Percentiles rank a stretch among this genome's conserved stretches.
These are phyloP conservation scores for Podochytrium sp. DNA, from an alignment of 192 early-diverging fungal genomes.

Conservation along the genomic window DNA sequence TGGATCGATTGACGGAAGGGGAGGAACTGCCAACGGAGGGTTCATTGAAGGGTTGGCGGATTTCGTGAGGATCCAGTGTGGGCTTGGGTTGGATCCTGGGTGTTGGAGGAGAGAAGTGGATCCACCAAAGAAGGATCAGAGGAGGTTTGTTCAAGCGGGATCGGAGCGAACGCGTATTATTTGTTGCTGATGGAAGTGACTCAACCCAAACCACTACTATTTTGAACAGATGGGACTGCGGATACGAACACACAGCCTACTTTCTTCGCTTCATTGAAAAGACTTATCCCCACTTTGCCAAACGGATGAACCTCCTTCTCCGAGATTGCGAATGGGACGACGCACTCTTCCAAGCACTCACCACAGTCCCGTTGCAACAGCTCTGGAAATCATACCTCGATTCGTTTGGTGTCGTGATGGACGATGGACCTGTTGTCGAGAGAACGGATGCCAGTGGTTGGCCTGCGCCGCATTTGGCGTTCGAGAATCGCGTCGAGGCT, in stretches of 20 bases:
- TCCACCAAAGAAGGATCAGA: neutral
- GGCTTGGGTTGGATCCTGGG: neutral
- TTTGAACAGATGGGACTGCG: constrained; percentile 42
- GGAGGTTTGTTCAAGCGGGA: too few species aligned
- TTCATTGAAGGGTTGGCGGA: constrained; percentile 48
- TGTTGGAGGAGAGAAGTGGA: constrained; percentile 32
- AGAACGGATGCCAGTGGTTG: neutral
- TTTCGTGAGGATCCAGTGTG: constrained; percentile 28
- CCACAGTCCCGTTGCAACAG: neutral
- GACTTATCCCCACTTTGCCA: neutral
- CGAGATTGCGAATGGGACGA: constrained; percentile 27
- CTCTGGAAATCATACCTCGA: constrained; percentile 25
- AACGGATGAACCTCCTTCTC: constrained; percentile 10
- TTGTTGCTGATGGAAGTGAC: too few species aligned
- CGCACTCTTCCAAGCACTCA: neutral
- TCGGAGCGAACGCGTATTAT: too few species aligned
- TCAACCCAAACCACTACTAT: neutral
- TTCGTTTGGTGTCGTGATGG: neutral
- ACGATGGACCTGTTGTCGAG: neutral
- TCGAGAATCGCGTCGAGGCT: neutral
- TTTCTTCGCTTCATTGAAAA: constrained; percentile 36
- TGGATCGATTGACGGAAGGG: neutral
- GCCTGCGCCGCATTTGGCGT: neutral
- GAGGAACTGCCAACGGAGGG: constrained; percentile 31
- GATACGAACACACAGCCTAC: constrained; percentile 42